Conservation (phyloP, 1,284 basidiomycete species). For the Sanghuangporus baumii region DNA sequence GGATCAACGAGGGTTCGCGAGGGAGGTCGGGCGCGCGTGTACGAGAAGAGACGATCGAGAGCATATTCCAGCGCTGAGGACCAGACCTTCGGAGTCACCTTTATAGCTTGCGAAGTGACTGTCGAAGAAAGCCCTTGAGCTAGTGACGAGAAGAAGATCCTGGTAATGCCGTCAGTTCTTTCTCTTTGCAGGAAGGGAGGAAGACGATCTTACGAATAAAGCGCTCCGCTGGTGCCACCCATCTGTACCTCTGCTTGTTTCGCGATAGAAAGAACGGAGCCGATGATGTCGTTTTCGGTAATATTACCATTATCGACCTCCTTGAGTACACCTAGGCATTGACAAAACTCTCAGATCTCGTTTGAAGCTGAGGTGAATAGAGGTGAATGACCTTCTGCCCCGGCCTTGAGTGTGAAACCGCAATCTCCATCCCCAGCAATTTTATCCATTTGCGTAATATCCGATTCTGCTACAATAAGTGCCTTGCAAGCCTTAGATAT, state of each 20-base stretch:
- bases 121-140: conserved; percentile 66
- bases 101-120: conserved; percentile 28
- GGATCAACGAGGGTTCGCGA: conserved; percentile 91
- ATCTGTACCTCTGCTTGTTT: conserved; percentile 78
- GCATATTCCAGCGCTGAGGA: conserved; percentile 54
- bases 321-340: conserved; percentile 42
- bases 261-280: conserved; percentile 63
- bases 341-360: background rate
- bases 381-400: conserved; percentile 43
- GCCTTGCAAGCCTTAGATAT: conserved; percentile 65
- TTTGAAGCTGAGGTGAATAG: background rate
- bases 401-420: conserved; percentile 79
- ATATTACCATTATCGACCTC: conserved; percentile 46
- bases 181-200: background rate
- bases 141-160: conserved; percentile 84
- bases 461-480: conserved; percentile 74
- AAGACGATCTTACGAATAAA: conserved; percentile 68
- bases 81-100: conserved; percentile 56
- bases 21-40: conserved; percentile 85
- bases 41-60: conserved; percentile 72
- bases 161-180: conserved; percentile 26
- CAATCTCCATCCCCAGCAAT: conserved; percentile 75
- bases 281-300: conserved; percentile 56
- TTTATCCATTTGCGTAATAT: conserved; percentile 86
- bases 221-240: conserved; percentile 90